Evolutionary conservation across 805 yeast species (phyloP).

Genomic region (Myxozyma geophila): DNA sequence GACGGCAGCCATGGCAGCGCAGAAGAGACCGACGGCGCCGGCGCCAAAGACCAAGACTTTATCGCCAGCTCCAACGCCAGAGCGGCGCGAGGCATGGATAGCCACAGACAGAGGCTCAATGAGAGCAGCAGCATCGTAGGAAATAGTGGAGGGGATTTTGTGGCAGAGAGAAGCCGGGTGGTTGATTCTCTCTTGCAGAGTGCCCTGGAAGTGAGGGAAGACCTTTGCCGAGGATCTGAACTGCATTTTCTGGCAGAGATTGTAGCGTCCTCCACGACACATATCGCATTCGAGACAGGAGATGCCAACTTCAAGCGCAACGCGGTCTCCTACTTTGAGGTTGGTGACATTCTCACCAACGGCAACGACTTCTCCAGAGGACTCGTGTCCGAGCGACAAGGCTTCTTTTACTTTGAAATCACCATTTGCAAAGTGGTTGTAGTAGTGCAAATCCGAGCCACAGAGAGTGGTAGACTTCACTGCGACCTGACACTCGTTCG

Average conservation of each 20-base stretch:
- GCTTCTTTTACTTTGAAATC: conserved; percentile 60
- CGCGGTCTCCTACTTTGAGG: conserved; percentile 74
- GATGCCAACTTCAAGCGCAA: conserved; percentile 83
- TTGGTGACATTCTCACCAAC: conserved; percentile 65
- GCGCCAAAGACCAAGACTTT: conserved; percentile 76
- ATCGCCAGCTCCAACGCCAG: conserved; percentile 63
- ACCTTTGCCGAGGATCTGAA: conserved; percentile 67
- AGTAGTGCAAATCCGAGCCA: conserved; percentile 40
- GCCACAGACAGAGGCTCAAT: conserved; percentile 86
- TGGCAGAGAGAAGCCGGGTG: conserved; percentile 65
- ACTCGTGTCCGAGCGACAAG: conserved; percentile 83
- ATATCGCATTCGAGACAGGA: conserved; percentile 77
- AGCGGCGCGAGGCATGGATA: conserved; percentile 72
- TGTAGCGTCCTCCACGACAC: conserved; percentile 84
- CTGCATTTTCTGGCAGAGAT: conserved; percentile 77
- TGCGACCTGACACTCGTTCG: conserved; percentile 36
- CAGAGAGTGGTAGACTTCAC: conserved; percentile 36
- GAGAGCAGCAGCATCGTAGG: conserved; percentile 77
- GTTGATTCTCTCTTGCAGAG: conserved; percentile 79
- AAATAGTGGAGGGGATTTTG: conserved; percentile 67
- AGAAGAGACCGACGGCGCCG: conserved; percentile 79
- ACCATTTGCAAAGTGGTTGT: conserved; percentile 35
- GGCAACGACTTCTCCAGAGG: conserved; percentile 70
- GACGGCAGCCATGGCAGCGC: conserved; percentile 70
- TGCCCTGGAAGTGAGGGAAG: conserved; percentile 88